These are phyloP conservation scores for Camellia oleifera DNA, from an alignment of 179 eudicot genomes.

Conservation along the genomic window DNA sequence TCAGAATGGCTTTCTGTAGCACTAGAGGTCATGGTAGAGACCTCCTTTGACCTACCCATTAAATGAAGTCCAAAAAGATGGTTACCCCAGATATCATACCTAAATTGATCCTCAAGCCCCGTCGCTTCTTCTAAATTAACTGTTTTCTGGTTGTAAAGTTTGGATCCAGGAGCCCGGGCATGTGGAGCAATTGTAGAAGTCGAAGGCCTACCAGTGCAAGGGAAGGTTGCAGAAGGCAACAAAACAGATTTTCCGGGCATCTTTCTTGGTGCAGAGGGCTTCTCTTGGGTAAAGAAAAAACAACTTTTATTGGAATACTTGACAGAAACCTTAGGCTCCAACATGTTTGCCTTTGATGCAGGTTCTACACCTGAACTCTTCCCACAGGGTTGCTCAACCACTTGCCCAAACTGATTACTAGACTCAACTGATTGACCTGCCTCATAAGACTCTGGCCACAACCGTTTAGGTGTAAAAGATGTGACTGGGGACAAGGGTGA, in stretches of 20 bases:
- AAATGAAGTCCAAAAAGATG: slow-evolving; percentile 62
- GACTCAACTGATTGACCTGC: slow-evolving; percentile 26
- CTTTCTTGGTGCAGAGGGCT: slow-evolving; percentile 29
- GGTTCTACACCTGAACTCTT: slow-evolving; percentile 22
- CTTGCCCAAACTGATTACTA: slow-evolving; percentile 21
- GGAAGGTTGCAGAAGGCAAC: slow-evolving; percentile 61
- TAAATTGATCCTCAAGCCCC: slow-evolving; percentile 40
- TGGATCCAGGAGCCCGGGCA: slow-evolving; percentile 82
- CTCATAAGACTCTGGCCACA: slow-evolving; percentile 28
- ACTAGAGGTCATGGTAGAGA: slow-evolving; percentile 21
- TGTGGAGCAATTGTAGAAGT: slow-evolving; percentile 44
- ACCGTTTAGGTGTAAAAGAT: slow-evolving; percentile 35
- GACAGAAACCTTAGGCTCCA: slow-evolving; percentile 23
- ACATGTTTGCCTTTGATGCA: slow-evolving; percentile 20
- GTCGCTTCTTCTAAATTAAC: slow-evolving; percentile 30
- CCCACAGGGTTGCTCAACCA: slow-evolving; percentile 14
- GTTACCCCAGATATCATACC: slow-evolving; percentile 83
- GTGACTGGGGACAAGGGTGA: slow-evolving; percentile 74
- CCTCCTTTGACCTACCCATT: slow-evolving; percentile 27
- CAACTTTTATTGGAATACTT: slow-evolving; percentile 16
- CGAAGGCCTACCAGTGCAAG: slow-evolving; percentile 41
- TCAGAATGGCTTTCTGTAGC: slow-evolving; percentile 39
- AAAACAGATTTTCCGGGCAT: slow-evolving; percentile 36
- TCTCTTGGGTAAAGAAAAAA: slow-evolving; percentile 19
- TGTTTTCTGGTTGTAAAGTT: slow-evolving; percentile 25